Evolutionary conservation across 257 asterid genomes (phyloP), one percentile per base, ranked within the genome.

Genomic region (Catharanthus roseus): DNA sequence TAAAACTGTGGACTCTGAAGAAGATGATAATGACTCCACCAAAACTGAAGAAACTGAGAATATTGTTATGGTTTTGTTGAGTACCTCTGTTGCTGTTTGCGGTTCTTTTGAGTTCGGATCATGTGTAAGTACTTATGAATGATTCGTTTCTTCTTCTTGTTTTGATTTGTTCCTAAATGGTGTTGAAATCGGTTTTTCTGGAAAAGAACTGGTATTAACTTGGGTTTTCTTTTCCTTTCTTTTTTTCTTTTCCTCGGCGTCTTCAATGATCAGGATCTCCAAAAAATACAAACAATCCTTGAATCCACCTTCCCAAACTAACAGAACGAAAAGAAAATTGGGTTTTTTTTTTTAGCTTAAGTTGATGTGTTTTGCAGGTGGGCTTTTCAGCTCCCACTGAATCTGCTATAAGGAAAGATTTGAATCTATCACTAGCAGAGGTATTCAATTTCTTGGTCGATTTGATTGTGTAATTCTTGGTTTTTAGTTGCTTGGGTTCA

Each of bases 91-190:
- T 72, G 95, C 91, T 21, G 93, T 92, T 72, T 92, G 96, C 72
- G 98, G 98, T 54, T 92, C 96, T 26, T 90, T 88, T 45, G 93
- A 90, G 71, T 90, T 92, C 70, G 98, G 98, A 80, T 83, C 91
- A 44, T 92, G 98, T 77, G 96, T 92, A 88, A 82, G 96, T 85
- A 58, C n/a, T 55, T 18, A 8, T 9, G 11, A 10, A 24, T 5
- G 34, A n/a, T 57, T 1, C 28, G 16, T 34, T 29, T 45, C 21
- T 19, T 67, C 16, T 7, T 8, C 28, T 26, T 39, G 6, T 51
- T 12, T 65, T 33, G 13, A 34, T 44, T 3, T 69, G 8, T 62
- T 29, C 21, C 6, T 50, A 16, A 5, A 66, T 73, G 72, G 45
- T 62, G 65, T 56, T 11, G 10, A 50, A 47, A 28, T 47, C 42